Percentiles rank a stretch among this genome's conserved stretches.
Conservation (phyloP, 805 yeast genomes). For the Kuraishia piskuri region DNA sequence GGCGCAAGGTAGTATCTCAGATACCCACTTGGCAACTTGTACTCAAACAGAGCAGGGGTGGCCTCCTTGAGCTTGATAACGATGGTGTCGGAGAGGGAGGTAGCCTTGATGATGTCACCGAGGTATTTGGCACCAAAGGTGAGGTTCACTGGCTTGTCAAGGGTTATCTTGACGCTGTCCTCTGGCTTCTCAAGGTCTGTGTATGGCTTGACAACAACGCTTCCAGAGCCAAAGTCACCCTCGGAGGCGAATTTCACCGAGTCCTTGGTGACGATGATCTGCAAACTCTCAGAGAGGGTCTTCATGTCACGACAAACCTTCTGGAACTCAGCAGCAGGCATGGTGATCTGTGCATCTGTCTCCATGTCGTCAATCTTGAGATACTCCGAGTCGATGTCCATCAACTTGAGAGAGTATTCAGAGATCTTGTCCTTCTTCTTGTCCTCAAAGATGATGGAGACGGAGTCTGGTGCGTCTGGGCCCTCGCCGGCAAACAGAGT, state of each 20-base stretch:
- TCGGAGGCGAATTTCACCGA: conserved; percentile 83
- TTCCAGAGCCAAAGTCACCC: conserved; percentile 88
- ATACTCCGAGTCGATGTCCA: conserved; percentile 95
- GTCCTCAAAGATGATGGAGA: conserved; percentile 83
- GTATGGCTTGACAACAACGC: conserved; percentile 76
- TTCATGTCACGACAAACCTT: conserved; percentile 84
- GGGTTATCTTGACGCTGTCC: conserved; percentile 62
- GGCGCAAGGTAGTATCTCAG: conserved; percentile 96
- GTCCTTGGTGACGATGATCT: conserved; percentile 82
- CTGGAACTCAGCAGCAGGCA: conserved; percentile 86
- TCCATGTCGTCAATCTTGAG: conserved; percentile 91
- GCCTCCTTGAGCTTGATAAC: conserved; percentile 83
- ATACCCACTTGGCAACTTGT: conserved; percentile 84
- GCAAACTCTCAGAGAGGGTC: conserved; percentile 80
- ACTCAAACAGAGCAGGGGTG: conserved; percentile 92
- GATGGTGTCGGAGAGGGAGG: conserved; percentile 66
- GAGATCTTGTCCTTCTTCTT: conserved; percentile 83
- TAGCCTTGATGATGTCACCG: conserved; percentile 85
- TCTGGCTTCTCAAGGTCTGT: conserved; percentile 77
- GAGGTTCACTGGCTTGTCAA: conserved; percentile 80
- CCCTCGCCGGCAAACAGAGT: conserved; percentile 74
- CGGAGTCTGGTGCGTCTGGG: conserved; percentile 64
- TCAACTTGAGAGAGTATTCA: conserved; percentile 83
- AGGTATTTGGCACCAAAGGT: conserved; percentile 90
- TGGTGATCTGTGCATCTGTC: conserved; percentile 73